These are phyloP conservation scores for Fusarium sp. DNA, from an alignment of 2,329 filamentous ascomycete genomes.

Conservation along the genomic window DNA sequence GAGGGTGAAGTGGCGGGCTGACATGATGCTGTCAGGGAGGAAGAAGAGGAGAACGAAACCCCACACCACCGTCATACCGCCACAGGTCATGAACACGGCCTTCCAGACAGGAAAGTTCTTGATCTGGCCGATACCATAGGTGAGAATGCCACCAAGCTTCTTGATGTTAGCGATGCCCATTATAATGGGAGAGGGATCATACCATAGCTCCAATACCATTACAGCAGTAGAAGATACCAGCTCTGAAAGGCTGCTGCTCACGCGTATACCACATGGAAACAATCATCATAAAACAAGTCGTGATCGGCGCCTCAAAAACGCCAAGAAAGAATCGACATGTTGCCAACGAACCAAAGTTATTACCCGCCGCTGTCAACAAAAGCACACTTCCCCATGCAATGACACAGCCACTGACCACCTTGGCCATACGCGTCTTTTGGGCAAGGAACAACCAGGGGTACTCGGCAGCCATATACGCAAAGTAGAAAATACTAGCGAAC, in stretches of 20 bases:
- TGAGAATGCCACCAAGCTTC: slow-evolving; percentile 55
- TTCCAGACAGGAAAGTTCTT: slow-evolving; percentile 58
- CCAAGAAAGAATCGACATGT: slow-evolving; percentile 60
- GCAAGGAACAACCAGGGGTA: slow-evolving; percentile 52
- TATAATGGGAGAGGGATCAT: not conserved
- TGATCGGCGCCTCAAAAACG: slow-evolving; percentile 60
- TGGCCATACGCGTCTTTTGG: slow-evolving; percentile 52
- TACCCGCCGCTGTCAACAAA: slow-evolving; percentile 56
- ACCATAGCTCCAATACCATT: slow-evolving; percentile 58
- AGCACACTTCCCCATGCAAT: slow-evolving; percentile 54
- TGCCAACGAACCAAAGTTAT: slow-evolving; percentile 56
- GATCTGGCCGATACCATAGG: slow-evolving; percentile 66
- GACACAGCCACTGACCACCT: slow-evolving; percentile 50
- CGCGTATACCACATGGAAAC: slow-evolving; percentile 61
- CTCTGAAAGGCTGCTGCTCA: slow-evolving; percentile 58
- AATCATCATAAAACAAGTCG: slow-evolving; percentile 63
- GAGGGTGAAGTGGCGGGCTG: slow-evolving; percentile 41
- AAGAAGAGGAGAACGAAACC: slow-evolving; percentile 56
- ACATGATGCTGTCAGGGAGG: slow-evolving; percentile 60
- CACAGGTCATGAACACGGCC: slow-evolving; percentile 65
- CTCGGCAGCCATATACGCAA: slow-evolving; percentile 60
- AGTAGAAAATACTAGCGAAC: slow-evolving; percentile 66
- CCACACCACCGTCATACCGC: slow-evolving; percentile 60
- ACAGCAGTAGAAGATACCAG: slow-evolving; percentile 50
- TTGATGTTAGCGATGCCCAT: not conserved